Evolutionary conservation across 805 yeast genomes (phyloP).

Genomic region (Clavispora carvajalis): DNA sequence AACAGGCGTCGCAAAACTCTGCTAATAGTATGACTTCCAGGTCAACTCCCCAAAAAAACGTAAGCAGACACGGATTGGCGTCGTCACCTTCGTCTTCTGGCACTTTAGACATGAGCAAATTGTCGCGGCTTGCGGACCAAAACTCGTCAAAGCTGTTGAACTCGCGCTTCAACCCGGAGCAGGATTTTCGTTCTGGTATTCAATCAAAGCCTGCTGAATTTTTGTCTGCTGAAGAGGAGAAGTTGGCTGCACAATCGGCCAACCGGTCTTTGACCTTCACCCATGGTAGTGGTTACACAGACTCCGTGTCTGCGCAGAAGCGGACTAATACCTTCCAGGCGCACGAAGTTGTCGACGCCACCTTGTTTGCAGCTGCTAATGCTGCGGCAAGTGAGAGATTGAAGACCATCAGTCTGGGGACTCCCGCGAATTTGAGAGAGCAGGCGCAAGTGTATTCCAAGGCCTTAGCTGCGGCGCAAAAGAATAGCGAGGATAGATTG

Average conservation of each 20-base stretch:
- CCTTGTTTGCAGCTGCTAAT: slow-evolving; percentile 45
- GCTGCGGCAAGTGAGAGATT: slow-evolving; percentile 41
- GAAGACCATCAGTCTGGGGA: slow-evolving; percentile 22
- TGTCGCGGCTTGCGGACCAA: slow-evolving; percentile 30
- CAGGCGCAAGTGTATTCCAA: slow-evolving; percentile 58
- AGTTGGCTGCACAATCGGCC: slow-evolving; percentile 53
- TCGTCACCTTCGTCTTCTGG: slow-evolving; percentile 19
- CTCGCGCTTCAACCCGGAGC: slow-evolving; percentile 38
- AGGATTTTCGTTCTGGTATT: slow-evolving; percentile 38
- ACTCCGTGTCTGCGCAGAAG: slow-evolving; percentile 21
- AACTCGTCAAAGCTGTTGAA: slow-evolving; percentile 37
- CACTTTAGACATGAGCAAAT: slow-evolving; percentile 29
- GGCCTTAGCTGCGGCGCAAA: slow-evolving; percentile 75
- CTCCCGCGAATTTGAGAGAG: slow-evolving; percentile 31
- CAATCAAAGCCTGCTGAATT: slow-evolving; percentile 21
- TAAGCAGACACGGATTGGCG: slow-evolving; percentile 30
- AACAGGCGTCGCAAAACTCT: slow-evolving; percentile 35
- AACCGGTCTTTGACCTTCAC: slow-evolving; percentile 50
- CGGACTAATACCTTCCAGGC: slow-evolving; percentile 35
- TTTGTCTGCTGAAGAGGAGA: slow-evolving; percentile 37
- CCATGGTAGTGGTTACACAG: slow-evolving; percentile 25
- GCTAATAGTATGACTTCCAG: slow-evolving; percentile 41
- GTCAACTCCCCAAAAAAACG: slow-evolving; percentile 36
- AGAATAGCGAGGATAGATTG: slow-evolving; percentile 54
- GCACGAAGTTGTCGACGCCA: slow-evolving; percentile 41